Evolutionary conservation across 805 yeast genomes (phyloP), one percentile per base, ranked within the genome.

Genomic region (Pichia occidentalis): DNA sequence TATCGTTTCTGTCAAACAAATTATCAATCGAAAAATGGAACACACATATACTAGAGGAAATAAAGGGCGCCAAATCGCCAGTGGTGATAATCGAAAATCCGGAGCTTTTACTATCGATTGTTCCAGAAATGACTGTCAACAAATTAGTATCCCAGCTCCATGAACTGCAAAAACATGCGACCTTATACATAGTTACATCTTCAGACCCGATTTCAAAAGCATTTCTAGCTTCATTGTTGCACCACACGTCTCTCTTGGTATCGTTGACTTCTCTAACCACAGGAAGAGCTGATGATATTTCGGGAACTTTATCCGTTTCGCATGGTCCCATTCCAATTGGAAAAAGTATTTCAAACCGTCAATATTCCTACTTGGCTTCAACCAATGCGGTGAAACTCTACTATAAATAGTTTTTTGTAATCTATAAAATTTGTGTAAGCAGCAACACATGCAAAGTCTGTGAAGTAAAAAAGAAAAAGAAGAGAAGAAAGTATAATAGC

Each of bases 251-350:
- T 23, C 43, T 76, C 29, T 64, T 75, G 27, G 46, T 85, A n/a
- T 64, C 70, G 16, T 52, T 85, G 24, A 71, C 73, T 49, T 87
- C 95, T 1, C 61, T 86, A 42, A 66, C 72, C 3, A 85, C 95
- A 0, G 95, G 95, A 0, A 67, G 85, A 48, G 95, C 95, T 0
- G 74, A 72, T 31, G 95, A 86, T 53, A 72, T 84, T 3, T 80
- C 95, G 0, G 95, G 95, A 1, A 67, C 79, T 4, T 52, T 86
- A 28, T 65, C 73, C 0, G 67, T 86, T 0, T 59, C 78, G 0
- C 63, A 61, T 34, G 95, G 95, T 0, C 45, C 46, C 2, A 32
- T 24, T 5, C 40, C 23, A n/a, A n/a, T n/a, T n/a, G n/a, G n/a
- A n/a, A n/a, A n/a, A 14, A 34, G 22, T 5, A 21, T 32, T 12